Base-by-base conservation (phyloP, 305 asterid species). In the Withania somnifera region DNA sequence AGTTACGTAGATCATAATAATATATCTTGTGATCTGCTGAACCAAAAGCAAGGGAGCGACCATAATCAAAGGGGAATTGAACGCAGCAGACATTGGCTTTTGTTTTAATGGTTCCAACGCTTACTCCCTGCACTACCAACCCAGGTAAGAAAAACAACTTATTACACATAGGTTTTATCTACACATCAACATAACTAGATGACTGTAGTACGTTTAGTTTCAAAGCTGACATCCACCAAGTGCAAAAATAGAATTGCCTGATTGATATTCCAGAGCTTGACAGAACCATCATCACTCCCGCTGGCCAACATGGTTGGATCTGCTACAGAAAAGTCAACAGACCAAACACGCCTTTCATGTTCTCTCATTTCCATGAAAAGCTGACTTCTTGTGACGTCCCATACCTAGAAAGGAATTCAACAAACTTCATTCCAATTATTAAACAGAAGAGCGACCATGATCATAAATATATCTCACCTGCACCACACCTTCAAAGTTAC, bases 251-350 rank as follows among this genome's bases (percentile, higher is more conserved):
- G 87, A 92, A 92, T 94, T 96, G 97, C 99, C 99, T 96, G 99
- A 96, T 96, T 96, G 92, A 92, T 96, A 92, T 94, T 96, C 99
- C 99, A 96, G 85, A 96, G 98, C 92, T 96, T 96, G 82, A 94
- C 94, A 42, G 97, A 93, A 78, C 99, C 97, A 87, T 96, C 99
- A 71, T 96, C 98, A 60, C 99, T 93, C 64, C 99, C 98, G 68
- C 99, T 96, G 66, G 98, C 99, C 86, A 96, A 89, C 96, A 94
- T 80, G 34, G 98, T 92, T 28, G 99, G 99, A 79, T 94, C 98
- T 81, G 97, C 97, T 64, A 90, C 89, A 11, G 99, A 96, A 83
- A 93, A 96, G 86, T 96, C 98, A 30, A 96, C 92, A 1, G 99
- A 96, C 99, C 99, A 96, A 81, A 94, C 95, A 6, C 98, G 97